Evolutionary conservation across 768 basidiomycete species (phyloP).

Genomic region (Zangia roseola): DNA sequence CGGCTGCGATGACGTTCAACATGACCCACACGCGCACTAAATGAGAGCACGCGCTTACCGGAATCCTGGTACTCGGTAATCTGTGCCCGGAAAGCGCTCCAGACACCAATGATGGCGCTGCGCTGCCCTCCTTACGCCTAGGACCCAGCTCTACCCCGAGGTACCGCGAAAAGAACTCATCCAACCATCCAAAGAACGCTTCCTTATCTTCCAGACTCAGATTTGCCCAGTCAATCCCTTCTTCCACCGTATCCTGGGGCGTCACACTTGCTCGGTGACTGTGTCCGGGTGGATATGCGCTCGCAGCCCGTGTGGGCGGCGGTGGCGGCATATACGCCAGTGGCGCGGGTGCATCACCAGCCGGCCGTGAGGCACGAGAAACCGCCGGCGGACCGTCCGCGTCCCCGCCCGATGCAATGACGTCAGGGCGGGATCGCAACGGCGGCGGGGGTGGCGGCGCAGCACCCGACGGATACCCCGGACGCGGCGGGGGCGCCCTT

Average conservation of each 20-base stretch:
- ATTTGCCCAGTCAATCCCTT: conserved; percentile 65
- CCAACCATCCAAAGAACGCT: conserved; percentile 75
- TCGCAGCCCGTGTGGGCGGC: conserved; percentile 28
- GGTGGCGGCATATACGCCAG: conserved; percentile 18
- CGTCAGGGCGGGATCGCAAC: conserved; percentile 25
- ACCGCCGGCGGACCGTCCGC: conserved; percentile 5
- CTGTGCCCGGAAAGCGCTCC: neutral
- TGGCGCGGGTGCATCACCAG: conserved; percentile 9
- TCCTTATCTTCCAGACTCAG: conserved; percentile 66
- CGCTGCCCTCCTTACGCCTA: neutral
- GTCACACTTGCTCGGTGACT: neutral
- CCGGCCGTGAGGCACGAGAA: conserved; percentile 16
- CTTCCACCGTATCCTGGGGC: conserved; percentile 5
- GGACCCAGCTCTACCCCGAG: conserved; percentile 29
- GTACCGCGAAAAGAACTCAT: conserved; percentile 69
- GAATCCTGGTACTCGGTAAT: neutral
- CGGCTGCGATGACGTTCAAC: conserved; percentile 14
- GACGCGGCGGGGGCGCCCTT: conserved; percentile 45
- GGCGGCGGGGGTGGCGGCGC: conserved; percentile 37
- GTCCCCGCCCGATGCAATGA: conserved; percentile 7
- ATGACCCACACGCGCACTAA: neutral
- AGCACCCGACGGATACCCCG: neutral
- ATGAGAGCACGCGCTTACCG: conserved; percentile 17
- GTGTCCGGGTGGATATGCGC: conserved; percentile 22
- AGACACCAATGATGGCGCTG: neutral